Evolutionary conservation across 129 eudicot genomes (phyloP).

Genomic region (Arctium lappa): DNA sequence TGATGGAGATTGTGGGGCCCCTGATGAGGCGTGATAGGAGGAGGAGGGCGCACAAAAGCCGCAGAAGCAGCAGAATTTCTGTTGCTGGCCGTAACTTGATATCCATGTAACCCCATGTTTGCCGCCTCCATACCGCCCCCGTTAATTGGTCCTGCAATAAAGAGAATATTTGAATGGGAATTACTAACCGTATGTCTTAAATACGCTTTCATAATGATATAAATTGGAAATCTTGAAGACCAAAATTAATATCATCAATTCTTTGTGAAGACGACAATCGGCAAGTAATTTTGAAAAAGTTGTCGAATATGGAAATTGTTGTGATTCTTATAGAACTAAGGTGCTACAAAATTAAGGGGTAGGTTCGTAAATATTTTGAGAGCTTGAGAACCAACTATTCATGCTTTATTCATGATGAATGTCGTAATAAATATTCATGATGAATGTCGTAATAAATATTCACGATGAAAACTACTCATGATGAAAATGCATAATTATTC

Average conservation of each 20-base stretch:
- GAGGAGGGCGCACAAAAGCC: constrained; percentile 41
- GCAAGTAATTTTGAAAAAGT: constrained; percentile 7
- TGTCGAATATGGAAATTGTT: background rate
- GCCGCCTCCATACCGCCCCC: constrained; percentile 50
- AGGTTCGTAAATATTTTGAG: background rate
- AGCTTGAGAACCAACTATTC: background rate
- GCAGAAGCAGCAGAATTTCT: constrained; percentile 45
- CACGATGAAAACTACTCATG: background rate
- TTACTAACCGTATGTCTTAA: background rate
- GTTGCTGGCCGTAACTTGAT: constrained; percentile 48
- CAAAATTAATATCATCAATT: background rate
- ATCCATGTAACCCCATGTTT: constrained; percentile 53
- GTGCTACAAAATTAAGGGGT: constrained; percentile 2
- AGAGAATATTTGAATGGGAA: background rate
- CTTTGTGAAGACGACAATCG: background rate
- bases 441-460: no score
- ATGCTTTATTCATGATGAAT: background rate
- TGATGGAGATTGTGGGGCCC: constrained; percentile 53
- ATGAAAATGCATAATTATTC: background rate
- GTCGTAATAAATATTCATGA: no score
- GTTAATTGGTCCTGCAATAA: constrained; percentile 45
- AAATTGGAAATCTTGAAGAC: background rate
- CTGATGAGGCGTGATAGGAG: constrained; percentile 47
- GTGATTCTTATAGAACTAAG: background rate
- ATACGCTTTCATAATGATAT: background rate